Conservation (phyloP, 1,284 basidiomycete species). For the Heterobasidion irregulare region DNA sequence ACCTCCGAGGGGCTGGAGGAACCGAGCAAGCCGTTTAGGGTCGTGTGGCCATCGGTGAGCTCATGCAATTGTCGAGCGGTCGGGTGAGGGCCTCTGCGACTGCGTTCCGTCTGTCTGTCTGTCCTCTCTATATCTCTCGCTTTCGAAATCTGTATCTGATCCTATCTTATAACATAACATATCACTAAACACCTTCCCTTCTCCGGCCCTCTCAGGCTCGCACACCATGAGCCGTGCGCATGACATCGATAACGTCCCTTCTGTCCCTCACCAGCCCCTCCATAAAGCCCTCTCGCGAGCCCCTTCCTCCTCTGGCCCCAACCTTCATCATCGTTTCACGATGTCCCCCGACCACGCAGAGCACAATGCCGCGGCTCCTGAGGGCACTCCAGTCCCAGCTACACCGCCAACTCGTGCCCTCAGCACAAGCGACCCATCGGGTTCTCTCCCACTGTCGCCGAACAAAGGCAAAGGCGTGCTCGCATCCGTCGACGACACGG, state of each 20-base stretch:
- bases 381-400: neutral
- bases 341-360: neutral
- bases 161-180: constrained; percentile 2
- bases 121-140: constrained; percentile 1
- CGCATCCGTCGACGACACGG: constrained; percentile 22
- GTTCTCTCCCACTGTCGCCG: neutral
- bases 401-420: neutral
- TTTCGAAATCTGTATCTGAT: constrained; percentile 14
- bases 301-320: neutral
- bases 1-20: too few relatives aligned
- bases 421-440: neutral
- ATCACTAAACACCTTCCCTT: constrained; percentile 6
- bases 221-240: constrained; percentile 33
- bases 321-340: neutral
- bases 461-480: constrained; percentile 41
- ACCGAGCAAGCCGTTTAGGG: too few relatives aligned
- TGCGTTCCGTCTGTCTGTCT: constrained; percentile 1
- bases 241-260: constrained; percentile 48
- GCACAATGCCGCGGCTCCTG: neutral
- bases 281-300: constrained; percentile 23
- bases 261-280: constrained; percentile 43
- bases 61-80: constrained; percentile 3
- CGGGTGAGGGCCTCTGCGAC: constrained; percentile 4
- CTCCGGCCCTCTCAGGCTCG: constrained; percentile 2
- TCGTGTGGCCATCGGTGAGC: neutral